phyloP scores from a whole-genome alignment of 2,329 filamentous ascomycete genomes.

The Fusarium continuum region DNA sequence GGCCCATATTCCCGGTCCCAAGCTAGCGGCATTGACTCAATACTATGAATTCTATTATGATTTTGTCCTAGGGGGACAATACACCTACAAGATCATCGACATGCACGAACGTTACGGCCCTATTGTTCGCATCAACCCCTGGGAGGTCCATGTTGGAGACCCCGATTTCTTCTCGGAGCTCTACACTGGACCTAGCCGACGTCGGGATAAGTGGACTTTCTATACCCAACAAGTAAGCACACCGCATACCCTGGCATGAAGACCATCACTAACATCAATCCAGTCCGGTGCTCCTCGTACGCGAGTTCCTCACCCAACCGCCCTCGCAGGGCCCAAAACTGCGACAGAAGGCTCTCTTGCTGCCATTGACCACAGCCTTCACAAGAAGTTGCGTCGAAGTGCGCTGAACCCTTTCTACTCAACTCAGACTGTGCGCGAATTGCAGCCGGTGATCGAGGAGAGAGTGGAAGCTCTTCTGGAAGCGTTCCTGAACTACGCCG shows the following conservation, averaged over 20 bases:
- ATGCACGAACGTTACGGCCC: constrained; percentile 55
- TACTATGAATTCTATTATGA: constrained; percentile 58
- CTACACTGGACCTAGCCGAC: constrained; percentile 46
- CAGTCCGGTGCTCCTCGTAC: constrained; percentile 50
- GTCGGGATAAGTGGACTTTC: constrained; percentile 49
- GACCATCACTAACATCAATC: constrained; percentile 17
- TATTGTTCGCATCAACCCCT: constrained; percentile 53
- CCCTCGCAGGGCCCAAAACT: constrained; percentile 25
- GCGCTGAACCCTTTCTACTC: constrained; percentile 52
- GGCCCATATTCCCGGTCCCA: constrained; percentile 52
- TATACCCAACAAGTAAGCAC: constrained; percentile 48
- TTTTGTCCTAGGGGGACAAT: constrained; percentile 52
- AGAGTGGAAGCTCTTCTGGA: constrained; percentile 47
- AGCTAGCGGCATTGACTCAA: constrained; percentile 51
- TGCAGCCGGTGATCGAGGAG: constrained; percentile 52
- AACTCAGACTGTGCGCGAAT: constrained; percentile 49
- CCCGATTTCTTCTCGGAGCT: constrained; percentile 53
- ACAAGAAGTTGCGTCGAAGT: constrained; percentile 46
- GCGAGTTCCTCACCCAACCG: constrained; percentile 26
- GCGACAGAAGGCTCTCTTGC: constrained; percentile 47
- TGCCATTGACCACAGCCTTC: constrained; percentile 49
- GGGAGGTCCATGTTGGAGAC: constrained; percentile 52
- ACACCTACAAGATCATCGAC: constrained; percentile 53
- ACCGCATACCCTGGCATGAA: background rate
- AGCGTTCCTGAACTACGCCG: constrained; percentile 44